Conservation (phyloP, 768 basidiomycete species). For the Panus rudis region DNA sequence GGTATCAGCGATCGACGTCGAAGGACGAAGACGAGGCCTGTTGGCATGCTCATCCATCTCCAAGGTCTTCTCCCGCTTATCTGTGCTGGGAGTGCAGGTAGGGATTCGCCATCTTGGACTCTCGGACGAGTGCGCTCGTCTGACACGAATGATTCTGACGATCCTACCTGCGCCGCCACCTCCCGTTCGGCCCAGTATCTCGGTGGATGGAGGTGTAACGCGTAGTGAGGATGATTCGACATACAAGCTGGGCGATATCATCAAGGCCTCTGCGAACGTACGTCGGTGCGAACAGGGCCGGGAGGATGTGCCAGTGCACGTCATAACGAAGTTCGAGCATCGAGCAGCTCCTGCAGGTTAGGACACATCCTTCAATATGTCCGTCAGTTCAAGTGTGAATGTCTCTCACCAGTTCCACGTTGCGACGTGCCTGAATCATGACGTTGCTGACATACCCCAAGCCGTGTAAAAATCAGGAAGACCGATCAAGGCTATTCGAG, state of each 20-base stretch:
- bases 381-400: background rate
- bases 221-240: conserved; percentile 97
- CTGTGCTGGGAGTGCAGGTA: conserved; percentile 25
- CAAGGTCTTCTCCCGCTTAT: conserved; percentile 63
- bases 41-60: conserved; percentile 14
- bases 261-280: conserved; percentile 90
- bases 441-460: conserved; percentile 93
- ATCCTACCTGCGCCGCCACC: conserved; percentile 96
- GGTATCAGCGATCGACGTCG: conserved; percentile 87
- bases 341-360: conserved; percentile 88
- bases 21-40: conserved; percentile 84
- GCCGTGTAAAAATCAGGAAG: conserved; percentile 95
- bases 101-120: conserved; percentile 87
- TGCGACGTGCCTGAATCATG: conserved; percentile 94
- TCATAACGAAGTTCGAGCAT: conserved; percentile 94
- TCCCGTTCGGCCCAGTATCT: conserved; percentile 94
- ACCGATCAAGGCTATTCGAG: conserved; percentile 95
- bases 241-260: conserved; percentile 93
- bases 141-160: conserved; percentile 99
- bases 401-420: conserved; percentile 75
- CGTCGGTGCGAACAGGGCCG: conserved; percentile 85
- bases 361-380: conserved; percentile 20
- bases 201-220: conserved; percentile 93
- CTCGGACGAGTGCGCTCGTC: conserved; percentile 90
- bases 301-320: conserved; percentile 94